These are phyloP conservation scores for Emmonsia crescens DNA, from an alignment of 2,329 filamentous ascomycete species.

Conservation along the genomic window DNA sequence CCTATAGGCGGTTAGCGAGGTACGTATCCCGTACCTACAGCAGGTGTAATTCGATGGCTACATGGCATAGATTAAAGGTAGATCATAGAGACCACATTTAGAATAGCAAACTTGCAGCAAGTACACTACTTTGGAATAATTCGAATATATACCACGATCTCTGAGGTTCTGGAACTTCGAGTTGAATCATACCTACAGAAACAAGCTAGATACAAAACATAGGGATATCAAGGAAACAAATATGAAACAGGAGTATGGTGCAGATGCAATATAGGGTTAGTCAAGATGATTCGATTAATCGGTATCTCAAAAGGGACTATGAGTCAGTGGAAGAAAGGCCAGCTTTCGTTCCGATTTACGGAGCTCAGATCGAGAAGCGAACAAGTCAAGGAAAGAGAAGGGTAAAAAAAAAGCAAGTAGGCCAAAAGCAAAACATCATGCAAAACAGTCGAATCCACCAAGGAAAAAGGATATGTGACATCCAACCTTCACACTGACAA, in stretches of 20 bases:
- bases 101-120: background rate
- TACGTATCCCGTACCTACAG: no score
- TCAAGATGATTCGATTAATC: background rate
- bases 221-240: background rate
- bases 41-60: background rate
- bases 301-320: background rate
- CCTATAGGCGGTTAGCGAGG: background rate
- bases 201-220: background rate
- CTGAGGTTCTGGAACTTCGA: background rate
- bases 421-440: background rate
- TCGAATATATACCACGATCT: background rate
- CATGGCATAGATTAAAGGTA: background rate
- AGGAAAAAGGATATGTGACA: background rate
- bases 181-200: no score
- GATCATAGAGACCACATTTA: background rate
- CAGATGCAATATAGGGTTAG: background rate
- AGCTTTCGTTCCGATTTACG: background rate
- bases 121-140: background rate
- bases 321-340: background rate
- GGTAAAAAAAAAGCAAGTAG: background rate
- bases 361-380: background rate
- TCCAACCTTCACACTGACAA: background rate
- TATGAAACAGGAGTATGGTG: background rate
- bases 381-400: background rate
- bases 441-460: background rate